Evolutionary conservation across 768 basidiomycete species (phyloP).

Genomic region (Pisolithus microcarpus): DNA sequence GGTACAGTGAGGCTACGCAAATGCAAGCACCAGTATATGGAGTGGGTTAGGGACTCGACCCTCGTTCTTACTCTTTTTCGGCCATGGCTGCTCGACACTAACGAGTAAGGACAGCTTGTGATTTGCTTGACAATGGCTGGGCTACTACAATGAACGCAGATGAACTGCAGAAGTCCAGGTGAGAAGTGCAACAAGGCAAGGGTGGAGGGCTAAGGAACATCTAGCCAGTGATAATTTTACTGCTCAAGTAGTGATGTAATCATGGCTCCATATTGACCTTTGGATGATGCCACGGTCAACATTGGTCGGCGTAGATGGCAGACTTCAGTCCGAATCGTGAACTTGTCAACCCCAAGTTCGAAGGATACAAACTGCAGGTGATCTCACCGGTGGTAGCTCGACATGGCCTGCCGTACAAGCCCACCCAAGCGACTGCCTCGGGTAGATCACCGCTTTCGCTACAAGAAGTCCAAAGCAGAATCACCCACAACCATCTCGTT

Average conservation of each 20-base stretch:
- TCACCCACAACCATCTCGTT: slow-evolving; percentile 76
- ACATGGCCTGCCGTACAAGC: slow-evolving; percentile 40
- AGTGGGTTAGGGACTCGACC: no score
- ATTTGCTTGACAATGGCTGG: no score
- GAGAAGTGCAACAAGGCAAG: no score
- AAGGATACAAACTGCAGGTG: slow-evolving; percentile 70
- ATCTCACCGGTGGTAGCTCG: slow-evolving; percentile 50
- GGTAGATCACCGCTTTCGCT: slow-evolving; percentile 60
- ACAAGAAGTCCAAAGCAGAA: slow-evolving; percentile 76
- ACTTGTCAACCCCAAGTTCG: slow-evolving; percentile 76
- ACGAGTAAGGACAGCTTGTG: no score
- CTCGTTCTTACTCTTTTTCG: no score
- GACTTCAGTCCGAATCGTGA: slow-evolving; percentile 41
- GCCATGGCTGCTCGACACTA: no score
- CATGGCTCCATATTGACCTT: no score
- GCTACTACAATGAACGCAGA: no score
- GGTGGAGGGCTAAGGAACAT: no score
- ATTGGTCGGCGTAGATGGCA: slow-evolving; percentile 17
- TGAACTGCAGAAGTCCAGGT: no score
- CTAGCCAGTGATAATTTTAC: no score
- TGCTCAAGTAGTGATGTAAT: no score
- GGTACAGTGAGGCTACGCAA: neutral
- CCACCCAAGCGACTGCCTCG: slow-evolving; percentile 49
- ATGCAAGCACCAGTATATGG: neutral
- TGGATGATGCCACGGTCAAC: neutral